Conservation (phyloP, 2,329 filamentous ascomycete species). For the Onygena corvina region DNA sequence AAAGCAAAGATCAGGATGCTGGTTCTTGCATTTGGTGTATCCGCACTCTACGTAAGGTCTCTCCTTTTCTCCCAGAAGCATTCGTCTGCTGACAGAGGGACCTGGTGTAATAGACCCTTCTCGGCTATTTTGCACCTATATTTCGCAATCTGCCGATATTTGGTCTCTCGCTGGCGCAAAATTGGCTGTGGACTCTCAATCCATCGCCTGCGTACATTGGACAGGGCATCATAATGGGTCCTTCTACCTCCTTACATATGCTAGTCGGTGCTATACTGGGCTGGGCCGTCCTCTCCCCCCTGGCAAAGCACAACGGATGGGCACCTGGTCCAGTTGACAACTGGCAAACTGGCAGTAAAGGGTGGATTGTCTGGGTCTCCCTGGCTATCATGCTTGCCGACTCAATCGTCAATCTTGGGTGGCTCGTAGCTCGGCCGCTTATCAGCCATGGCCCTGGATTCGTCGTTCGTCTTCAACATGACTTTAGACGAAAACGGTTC, state of each 20-base stretch:
- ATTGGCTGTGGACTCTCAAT: conserved; percentile 93
- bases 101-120: conserved; percentile 53
- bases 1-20: conserved; percentile 50
- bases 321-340: conserved; percentile 74
- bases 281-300: conserved; percentile 79
- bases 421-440: conserved; percentile 57
- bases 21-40: conserved; percentile 47
- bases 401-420: conserved; percentile 74
- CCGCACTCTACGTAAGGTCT: conserved; percentile 41
- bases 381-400: conserved; percentile 95
- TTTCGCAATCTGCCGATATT: conserved; percentile 80
- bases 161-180: conserved; percentile 57
- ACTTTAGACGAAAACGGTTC: conserved; percentile 20
- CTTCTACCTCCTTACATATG: conserved; percentile 92
- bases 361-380: conserved; percentile 97
- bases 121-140: conserved; percentile 80
- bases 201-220: conserved; percentile 95
- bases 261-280: conserved; percentile 76
- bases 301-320: conserved; percentile 79
- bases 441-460: conserved; percentile 37
- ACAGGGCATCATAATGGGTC: conserved; percentile 97
- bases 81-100: conserved; percentile 1
- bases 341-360: conserved; percentile 89
- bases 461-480: conserved; percentile 22
- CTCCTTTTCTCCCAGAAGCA: not conserved